A percentile compares a stretch with the other conserved stretches of the same genome.
These are phyloP conservation scores for Phtheirospermum japonicum DNA, from an alignment of 257 asterid genomes.

Conservation along the genomic window DNA sequence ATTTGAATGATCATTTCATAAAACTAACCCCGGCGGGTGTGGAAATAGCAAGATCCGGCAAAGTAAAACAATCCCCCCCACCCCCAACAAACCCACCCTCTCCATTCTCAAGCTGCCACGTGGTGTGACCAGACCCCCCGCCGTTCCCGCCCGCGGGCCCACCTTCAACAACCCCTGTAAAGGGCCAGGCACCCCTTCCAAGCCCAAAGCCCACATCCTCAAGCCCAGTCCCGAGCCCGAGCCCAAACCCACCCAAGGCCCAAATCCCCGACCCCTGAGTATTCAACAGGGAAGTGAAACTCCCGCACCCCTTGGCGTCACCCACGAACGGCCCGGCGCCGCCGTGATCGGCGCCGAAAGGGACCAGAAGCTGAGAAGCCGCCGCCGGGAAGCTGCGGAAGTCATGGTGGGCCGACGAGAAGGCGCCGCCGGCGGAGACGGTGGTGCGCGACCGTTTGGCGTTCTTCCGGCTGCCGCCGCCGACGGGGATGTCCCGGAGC, in stretches of 20 bases:
- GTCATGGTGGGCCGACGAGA: constrained; percentile 35
- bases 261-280: constrained; percentile 53
- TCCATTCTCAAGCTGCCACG: constrained; percentile 63
- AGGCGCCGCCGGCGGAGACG: constrained; percentile 11
- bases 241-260: constrained; percentile 55
- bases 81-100: constrained; percentile 39
- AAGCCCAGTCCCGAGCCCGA: constrained; percentile 43
- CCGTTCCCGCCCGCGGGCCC: constrained; percentile 29
- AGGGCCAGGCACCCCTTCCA: constrained; percentile 55
- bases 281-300: constrained; percentile 59
- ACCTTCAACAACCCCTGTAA: constrained; percentile 40
- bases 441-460: constrained; percentile 64
- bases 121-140: constrained; percentile 34
- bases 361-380: constrained; percentile 40
- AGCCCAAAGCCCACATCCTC: constrained; percentile 59
- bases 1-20: constrained; percentile 47
- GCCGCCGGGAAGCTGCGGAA: constrained; percentile 36
- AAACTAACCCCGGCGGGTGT: constrained; percentile 40
- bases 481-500: constrained; percentile 71
- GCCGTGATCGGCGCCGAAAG: constrained; percentile 35
- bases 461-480: constrained; percentile 73
- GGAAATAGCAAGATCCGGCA: constrained; percentile 57
- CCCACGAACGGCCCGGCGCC: constrained; percentile 29
- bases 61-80: constrained; percentile 49
- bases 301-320: constrained; percentile 42